Evolutionary conservation across 306 rosid genomes (phyloP).

Genomic region (Malus domestica): ASM211411v1 NC_041805.1:8077001-8077500

Average conservation of each 20-base stretch:
- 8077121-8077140: not conserved
- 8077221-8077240: no score
- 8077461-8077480: not conserved
- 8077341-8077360: no score
- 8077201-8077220: not conserved
- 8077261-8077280: not conserved
- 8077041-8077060: not conserved
- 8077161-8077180: not conserved
- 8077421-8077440: not conserved
- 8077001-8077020: not conserved
- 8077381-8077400: not conserved
- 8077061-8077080: not conserved
- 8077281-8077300: not conserved
- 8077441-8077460: not conserved
- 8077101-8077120: not conserved
- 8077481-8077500: no score
- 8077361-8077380: not conserved
- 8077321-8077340: not conserved
- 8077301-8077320: no score
- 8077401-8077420: not conserved
- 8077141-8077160: not conserved
- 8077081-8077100: not conserved
- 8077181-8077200: not conserved
- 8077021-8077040: conserved; percentile 26
- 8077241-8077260: not conserved